phyloP scores from a whole-genome alignment of 768 basidiomycete genomes.

The Suillus bovinus region DNA sequence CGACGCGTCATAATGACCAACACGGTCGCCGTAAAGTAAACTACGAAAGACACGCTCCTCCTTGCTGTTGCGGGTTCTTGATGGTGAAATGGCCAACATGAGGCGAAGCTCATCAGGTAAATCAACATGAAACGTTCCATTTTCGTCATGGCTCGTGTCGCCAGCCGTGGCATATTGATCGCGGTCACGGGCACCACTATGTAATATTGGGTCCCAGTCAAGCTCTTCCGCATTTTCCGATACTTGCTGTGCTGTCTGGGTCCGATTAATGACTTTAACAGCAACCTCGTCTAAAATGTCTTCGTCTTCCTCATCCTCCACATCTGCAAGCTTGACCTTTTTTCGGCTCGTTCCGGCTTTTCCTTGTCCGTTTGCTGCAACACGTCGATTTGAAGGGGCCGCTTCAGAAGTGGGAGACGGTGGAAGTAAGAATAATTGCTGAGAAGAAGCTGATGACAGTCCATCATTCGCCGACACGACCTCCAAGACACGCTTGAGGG shows the following conservation, averaged over 20 bases:
- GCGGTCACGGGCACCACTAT: conserved; percentile 25
- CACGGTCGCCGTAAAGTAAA: conserved; percentile 58
- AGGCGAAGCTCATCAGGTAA: conserved; percentile 66
- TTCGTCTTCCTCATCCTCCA: conserved; percentile 27
- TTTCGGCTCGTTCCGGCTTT: conserved; percentile 43
- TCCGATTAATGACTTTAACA: conserved; percentile 23
- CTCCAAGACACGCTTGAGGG: conserved; percentile 46
- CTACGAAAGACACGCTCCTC: conserved; percentile 58
- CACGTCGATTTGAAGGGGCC: conserved; percentile 24
- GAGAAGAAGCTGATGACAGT: not conserved
- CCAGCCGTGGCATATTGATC: conserved; percentile 16
- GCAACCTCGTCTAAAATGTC: conserved; percentile 19
- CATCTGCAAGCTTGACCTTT: conserved; percentile 45
- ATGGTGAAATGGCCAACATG: conserved; percentile 61
- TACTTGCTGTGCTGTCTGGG: conserved; percentile 14
- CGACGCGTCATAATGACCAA: conserved; percentile 56
- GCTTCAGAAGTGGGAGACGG: conserved; percentile 65
- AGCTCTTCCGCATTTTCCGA: conserved; percentile 18
- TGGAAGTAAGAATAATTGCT: conserved; percentile 48
- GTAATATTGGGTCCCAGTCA: conserved; percentile 33
- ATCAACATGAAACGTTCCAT: conserved; percentile 49
- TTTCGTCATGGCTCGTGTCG: conserved; percentile 35
- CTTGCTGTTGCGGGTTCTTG: conserved; percentile 39
- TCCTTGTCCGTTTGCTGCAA: conserved; percentile 41
- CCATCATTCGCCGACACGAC: not conserved